phyloP scores from a whole-genome alignment of 345 rosid genomes.

The Eucalyptus sp. region DNA sequence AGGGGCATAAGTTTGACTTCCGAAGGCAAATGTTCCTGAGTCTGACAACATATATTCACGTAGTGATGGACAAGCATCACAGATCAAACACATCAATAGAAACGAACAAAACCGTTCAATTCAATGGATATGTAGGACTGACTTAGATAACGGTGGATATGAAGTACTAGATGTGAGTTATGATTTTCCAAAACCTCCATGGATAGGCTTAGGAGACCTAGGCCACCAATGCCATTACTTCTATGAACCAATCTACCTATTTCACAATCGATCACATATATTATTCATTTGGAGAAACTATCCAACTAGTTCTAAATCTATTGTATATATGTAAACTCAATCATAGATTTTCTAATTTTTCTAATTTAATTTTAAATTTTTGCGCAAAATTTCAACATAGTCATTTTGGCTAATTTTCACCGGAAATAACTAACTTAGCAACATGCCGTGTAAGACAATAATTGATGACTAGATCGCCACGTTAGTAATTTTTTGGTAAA shows the following conservation, averaged over 20 bases:
- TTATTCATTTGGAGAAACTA: neutral
- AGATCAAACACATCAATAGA: neutral
- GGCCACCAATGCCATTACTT: neutral
- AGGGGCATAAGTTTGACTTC: neutral
- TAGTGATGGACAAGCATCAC: neutral
- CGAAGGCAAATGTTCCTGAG: neutral
- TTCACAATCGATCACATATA: neutral
- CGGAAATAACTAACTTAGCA: neutral
- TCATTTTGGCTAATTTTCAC: neutral
- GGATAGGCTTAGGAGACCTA: neutral
- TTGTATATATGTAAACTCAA: neutral
- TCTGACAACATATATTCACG: neutral
- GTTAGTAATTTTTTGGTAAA: neutral
- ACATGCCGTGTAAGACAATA: neutral
- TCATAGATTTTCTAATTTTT: neutral
- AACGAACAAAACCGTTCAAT: neutral
- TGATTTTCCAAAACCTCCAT: neutral
- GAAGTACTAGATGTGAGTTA: neutral
- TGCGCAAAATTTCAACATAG: neutral
- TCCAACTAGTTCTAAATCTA: neutral
- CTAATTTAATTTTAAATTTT: neutral
- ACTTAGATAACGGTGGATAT: neutral
- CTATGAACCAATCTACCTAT: neutral
- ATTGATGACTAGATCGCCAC: rapidly evolving
- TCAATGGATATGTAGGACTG: neutral